Evolutionary conservation across 192 early-diverging fungal species (phyloP).

Genomic region (Gigaspora rosea): DNA sequence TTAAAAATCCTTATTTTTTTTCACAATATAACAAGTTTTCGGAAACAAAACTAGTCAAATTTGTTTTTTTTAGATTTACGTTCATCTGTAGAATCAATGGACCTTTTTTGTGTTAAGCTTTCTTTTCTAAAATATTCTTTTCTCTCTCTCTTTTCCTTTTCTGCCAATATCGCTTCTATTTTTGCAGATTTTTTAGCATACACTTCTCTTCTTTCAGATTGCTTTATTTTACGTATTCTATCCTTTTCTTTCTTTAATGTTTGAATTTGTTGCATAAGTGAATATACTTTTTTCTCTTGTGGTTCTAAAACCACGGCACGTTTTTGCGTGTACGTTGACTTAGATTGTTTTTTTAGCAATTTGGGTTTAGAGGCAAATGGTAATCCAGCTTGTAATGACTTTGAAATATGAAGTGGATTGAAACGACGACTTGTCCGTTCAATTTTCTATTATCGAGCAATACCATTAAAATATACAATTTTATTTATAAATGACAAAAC

Average conservation of each 20-base stretch:
- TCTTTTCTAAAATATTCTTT: slow-evolving; percentile 72
- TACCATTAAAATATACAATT: background rate
- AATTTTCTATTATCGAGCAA: slow-evolving; percentile 54
- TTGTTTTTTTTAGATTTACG: too few species aligned
- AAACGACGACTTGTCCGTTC: slow-evolving; percentile 76
- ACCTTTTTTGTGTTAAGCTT: slow-evolving; percentile 46
- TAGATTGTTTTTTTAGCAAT: slow-evolving; percentile 52
- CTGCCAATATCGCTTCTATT: slow-evolving; percentile 43
- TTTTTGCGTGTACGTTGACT: slow-evolving; percentile 54
- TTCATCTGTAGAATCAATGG: too few species aligned
- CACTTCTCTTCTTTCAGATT: slow-evolving; percentile 50
- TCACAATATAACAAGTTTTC: too few species aligned
- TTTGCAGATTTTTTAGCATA: slow-evolving; percentile 61
- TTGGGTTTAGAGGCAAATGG: slow-evolving; percentile 94
- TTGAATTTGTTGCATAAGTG: slow-evolving; percentile 83
- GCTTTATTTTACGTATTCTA: slow-evolving; percentile 71
- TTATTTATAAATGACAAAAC: background rate
- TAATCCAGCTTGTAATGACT: slow-evolving; percentile 74
- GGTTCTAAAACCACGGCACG: slow-evolving; percentile 91
- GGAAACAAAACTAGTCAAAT: too few species aligned
- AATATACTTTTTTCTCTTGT: slow-evolving; percentile 85
- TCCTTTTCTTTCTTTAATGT: slow-evolving; percentile 87
- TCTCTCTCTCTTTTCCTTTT: slow-evolving; percentile 63
- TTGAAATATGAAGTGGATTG: slow-evolving; percentile 80
- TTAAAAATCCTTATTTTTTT: too few species aligned